Percentiles rank a stretch among this genome's conserved stretches.
Conservation (phyloP, 441 rosid species). For the Adansonia rubrostipa region DNA sequence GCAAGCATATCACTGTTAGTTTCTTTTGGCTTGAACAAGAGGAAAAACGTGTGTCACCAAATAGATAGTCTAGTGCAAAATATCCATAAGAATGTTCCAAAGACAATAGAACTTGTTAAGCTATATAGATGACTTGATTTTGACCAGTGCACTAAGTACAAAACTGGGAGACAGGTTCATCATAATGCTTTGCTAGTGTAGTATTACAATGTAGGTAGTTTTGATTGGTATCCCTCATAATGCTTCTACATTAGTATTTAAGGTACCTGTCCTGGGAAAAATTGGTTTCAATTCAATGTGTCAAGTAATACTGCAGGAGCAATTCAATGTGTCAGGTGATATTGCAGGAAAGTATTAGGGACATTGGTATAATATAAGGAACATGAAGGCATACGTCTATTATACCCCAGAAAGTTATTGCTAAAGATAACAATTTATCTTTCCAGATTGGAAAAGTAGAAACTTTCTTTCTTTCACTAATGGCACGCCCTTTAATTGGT, state of each 20-base stretch:
- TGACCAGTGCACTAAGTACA: background rate
- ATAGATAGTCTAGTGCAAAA: background rate
- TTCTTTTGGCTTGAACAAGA: background rate
- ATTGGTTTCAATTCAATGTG: conserved; percentile 10
- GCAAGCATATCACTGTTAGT: conserved; percentile 4
- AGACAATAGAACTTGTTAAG: background rate
- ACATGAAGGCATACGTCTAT: background rate
- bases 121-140: background rate
- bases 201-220: background rate
- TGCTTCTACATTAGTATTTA: conserved; percentile 10
- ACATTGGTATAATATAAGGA: background rate
- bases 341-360: background rate
- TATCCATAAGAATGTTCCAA: background rate
- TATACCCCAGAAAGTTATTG: background rate
- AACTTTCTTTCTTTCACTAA: conserved; percentile 10
- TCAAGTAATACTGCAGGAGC: background rate
- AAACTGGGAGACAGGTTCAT: background rate
- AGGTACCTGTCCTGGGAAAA: background rate
- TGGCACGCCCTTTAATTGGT: conserved; percentile 9
- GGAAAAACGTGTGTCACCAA: background rate
- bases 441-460: conserved; percentile 4
- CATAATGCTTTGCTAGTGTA: conserved; percentile 15
- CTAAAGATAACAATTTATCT: background rate
- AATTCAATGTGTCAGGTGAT: background rate
- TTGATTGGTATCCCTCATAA: background rate